Evolutionary conservation across 2,329 filamentous ascomycete genomes (phyloP).

Genomic region (Fusarium tricinctum): DNA sequence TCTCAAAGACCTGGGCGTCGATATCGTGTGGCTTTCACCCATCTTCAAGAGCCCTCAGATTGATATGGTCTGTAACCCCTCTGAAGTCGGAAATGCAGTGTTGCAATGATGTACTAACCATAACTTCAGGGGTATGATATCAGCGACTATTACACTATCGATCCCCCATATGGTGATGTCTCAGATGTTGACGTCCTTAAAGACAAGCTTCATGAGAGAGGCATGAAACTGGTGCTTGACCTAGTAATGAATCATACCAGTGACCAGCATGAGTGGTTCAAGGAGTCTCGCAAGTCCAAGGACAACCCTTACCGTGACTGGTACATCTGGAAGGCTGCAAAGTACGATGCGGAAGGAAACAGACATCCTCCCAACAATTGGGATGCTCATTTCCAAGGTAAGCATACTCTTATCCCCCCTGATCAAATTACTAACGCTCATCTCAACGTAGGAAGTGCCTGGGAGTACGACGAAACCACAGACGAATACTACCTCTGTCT

Average conservation of each 20-base stretch:
- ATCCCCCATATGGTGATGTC: slow-evolving; percentile 76
- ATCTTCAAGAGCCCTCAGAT: slow-evolving; percentile 68
- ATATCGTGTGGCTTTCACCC: slow-evolving; percentile 69
- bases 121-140: slow-evolving; percentile 75
- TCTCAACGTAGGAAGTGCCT: slow-evolving; percentile 56
- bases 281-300: slow-evolving; percentile 67
- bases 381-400: slow-evolving; percentile 59
- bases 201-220: slow-evolving; percentile 69
- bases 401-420: background rate
- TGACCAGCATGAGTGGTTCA: slow-evolving; percentile 70
- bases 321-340: slow-evolving; percentile 76
- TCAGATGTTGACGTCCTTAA: slow-evolving; percentile 75
- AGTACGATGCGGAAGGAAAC: slow-evolving; percentile 68
- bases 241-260: slow-evolving; percentile 81
- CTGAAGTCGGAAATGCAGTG: background rate
- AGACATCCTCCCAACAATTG: slow-evolving; percentile 73
- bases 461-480: slow-evolving; percentile 65
- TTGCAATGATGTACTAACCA: slow-evolving; percentile 2
- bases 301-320: slow-evolving; percentile 69
- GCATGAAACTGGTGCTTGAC: slow-evolving; percentile 79
- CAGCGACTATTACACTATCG: slow-evolving; percentile 75
- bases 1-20: slow-evolving; percentile 67
- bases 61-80: slow-evolving; percentile 67
- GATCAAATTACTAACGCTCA: background rate
- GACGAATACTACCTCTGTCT: slow-evolving; percentile 74